Evolutionary conservation across 2,329 filamentous ascomycete species (phyloP), one percentile per base, ranked within the genome.

Genomic region (Aspergillus sclerotialis): DNA sequence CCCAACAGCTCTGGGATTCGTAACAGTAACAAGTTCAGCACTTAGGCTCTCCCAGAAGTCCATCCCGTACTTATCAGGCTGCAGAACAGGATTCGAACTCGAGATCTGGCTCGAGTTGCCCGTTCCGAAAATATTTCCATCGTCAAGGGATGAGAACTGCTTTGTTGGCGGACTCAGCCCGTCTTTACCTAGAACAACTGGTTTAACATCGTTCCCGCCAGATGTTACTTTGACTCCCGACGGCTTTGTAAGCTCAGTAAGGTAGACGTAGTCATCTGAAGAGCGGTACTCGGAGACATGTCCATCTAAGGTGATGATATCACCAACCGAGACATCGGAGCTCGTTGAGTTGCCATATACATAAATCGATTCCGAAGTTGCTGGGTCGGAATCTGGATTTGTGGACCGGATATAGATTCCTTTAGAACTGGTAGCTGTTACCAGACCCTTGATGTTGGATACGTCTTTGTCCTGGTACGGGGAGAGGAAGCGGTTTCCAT

Each of bases 31-130:
- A 6, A 84, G 65, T 57, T 84, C 78, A 17, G 80, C 82, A 35
- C 65, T 68, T 38, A 85, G 59, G 42, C 73, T 79, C 68, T 85
- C 78, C 82, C 81, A 85, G 52, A 84, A 86, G 55, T 85, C 82
- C 18, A 85, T 64, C 2, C 81, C 82, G 49, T 79, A 85, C 27
- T 64, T 60, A 14, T 63, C 60, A 2, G 80, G 80, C 40, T 80
- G 56, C 25, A 85, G 67, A 10, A 63, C 61, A 0, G 80, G 80
- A 52, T 85, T 84, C 21, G 53, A 63, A 5, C 56, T 62, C 2
- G 78, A 80, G 25, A 85, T 52, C 44, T 70, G 68, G 41, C 64
- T 72, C 25, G 64, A 63, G 40, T 76, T 80, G 50, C 82, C 82
- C 4, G 82, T 61, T 2, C 62, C 72, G 41, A 82, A 82, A 24